Evolutionary conservation across 345 rosid genomes (phyloP).

Genomic region (Gossypium thurberi): DNA sequence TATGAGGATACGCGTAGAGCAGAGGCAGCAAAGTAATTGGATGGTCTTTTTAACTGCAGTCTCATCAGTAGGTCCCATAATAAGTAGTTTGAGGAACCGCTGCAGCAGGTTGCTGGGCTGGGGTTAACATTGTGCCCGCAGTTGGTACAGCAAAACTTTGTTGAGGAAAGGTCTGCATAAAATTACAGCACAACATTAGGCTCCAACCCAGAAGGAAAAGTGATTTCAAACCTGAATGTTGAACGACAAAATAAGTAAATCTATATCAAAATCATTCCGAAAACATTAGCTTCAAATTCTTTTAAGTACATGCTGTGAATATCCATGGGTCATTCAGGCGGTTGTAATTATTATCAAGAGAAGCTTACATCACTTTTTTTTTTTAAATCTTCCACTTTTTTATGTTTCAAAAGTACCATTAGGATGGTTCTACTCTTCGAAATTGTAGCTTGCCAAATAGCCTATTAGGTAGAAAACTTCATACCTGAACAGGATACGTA

Average conservation of each 20-base stretch:
- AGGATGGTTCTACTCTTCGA: too few relatives aligned
- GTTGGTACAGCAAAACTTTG: conserved; percentile 21
- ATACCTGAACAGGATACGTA: conserved; percentile 76
- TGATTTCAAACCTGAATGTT: neutral
- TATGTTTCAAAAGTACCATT: too few relatives aligned
- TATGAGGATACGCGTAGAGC: too few relatives aligned
- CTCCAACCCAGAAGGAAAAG: neutral
- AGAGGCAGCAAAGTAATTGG: neutral
- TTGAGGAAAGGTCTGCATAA: conserved; percentile 38
- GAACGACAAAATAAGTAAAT: too few relatives aligned
- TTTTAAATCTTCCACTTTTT: too few relatives aligned
- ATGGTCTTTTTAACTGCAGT: neutral
- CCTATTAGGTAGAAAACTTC: too few relatives aligned
- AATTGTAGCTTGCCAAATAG: too few relatives aligned
- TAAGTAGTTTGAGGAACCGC: conserved; percentile 50
- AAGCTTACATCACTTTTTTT: neutral
- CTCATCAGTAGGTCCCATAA: conserved; percentile 54
- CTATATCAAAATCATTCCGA: neutral
- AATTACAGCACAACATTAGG: conserved; percentile 14
- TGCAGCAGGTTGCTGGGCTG: conserved; percentile 48
- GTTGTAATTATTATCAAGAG: neutral
- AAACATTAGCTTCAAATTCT: neutral
- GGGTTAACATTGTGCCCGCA: conserved; percentile 37
- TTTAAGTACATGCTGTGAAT: too few relatives aligned
- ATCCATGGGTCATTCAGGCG: neutral